Evolutionary conservation across 768 basidiomycete species (phyloP).

Genomic region (Rhodocollybia butyracea): DNA sequence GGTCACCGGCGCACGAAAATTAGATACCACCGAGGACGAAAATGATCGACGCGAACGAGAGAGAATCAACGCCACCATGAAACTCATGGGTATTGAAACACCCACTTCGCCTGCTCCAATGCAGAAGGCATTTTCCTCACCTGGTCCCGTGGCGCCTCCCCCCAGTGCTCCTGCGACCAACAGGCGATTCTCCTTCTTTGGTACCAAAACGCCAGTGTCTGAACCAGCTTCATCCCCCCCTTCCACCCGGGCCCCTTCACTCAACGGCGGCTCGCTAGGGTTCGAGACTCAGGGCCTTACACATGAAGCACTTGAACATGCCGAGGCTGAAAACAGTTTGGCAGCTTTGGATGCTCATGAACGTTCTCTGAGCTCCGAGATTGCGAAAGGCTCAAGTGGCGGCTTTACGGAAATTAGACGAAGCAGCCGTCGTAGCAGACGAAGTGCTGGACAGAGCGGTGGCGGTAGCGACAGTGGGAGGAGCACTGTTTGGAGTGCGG

Average conservation of each 20-base stretch:
- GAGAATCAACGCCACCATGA: conserved; percentile 87
- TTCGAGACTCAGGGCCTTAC: conserved; percentile 49
- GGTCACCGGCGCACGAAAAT: conserved; percentile 65
- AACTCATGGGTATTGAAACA: conserved; percentile 88
- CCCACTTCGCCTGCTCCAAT: conserved; percentile 40
- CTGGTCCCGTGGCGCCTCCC: conserved; percentile 26
- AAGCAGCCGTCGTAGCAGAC: conserved; percentile 47
- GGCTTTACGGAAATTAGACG: conserved; percentile 78
- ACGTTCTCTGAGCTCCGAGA: conserved; percentile 63
- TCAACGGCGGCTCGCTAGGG: conserved; percentile 25
- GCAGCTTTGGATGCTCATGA: conserved; percentile 82
- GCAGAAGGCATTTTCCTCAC: conserved; percentile 39
- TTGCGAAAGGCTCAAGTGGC: conserved; percentile 67
- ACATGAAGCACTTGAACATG: conserved; percentile 73
- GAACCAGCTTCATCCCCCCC: conserved; percentile 43
- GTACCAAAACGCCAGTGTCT: conserved; percentile 40
- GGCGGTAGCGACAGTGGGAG: not conserved
- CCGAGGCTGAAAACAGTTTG: conserved; percentile 72
- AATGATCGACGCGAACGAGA: conserved; percentile 87
- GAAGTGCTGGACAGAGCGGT: conserved; percentile 53
- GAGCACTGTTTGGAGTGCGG: conserved; percentile 87
- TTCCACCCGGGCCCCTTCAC: conserved; percentile 32
- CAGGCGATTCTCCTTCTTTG: conserved; percentile 73
- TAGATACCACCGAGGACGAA: conserved; percentile 89
- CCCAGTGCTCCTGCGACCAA: conserved; percentile 23